Evolutionary conservation across 148 eudicot genomes (phyloP).

Genomic region (Vaccinium vitisidaea): DNA sequence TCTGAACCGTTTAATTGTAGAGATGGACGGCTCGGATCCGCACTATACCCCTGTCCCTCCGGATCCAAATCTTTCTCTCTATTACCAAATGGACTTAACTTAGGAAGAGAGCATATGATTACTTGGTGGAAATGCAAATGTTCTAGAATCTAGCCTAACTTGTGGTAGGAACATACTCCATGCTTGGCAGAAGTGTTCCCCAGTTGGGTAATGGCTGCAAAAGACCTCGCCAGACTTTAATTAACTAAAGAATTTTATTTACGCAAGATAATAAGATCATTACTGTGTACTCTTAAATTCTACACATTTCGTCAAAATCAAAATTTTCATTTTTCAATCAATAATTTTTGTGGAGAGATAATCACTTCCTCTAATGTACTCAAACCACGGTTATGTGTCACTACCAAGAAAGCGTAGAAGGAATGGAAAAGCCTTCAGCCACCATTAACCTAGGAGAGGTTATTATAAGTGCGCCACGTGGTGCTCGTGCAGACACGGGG

Average conservation of each 20-base stretch:
- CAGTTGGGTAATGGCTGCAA: neutral
- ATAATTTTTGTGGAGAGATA: neutral
- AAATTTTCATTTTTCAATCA: neutral
- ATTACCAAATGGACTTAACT: neutral
- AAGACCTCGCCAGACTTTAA: neutral
- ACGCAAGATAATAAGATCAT: neutral
- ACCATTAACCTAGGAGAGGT: neutral
- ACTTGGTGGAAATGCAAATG: neutral
- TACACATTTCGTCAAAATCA: neutral
- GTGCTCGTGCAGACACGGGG: too few species aligned
- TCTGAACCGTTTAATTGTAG: too few species aligned
- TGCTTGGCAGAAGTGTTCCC: neutral
- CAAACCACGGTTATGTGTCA: neutral
- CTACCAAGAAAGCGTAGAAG: neutral
- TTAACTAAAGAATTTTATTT: neutral
- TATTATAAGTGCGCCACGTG: too few species aligned
- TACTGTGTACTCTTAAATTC: neutral
- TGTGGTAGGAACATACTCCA: neutral
- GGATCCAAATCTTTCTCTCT: neutral
- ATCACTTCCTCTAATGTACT: too few species aligned
- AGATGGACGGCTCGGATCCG: too few species aligned
- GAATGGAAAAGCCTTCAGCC: slow-evolving; percentile 11
- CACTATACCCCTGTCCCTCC: too few species aligned
- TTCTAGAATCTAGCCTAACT: neutral
- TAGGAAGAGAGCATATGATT: neutral